These are phyloP conservation scores for Albatrellus ellisii DNA, from an alignment of 768 basidiomycete species.

Conservation along the genomic window DNA sequence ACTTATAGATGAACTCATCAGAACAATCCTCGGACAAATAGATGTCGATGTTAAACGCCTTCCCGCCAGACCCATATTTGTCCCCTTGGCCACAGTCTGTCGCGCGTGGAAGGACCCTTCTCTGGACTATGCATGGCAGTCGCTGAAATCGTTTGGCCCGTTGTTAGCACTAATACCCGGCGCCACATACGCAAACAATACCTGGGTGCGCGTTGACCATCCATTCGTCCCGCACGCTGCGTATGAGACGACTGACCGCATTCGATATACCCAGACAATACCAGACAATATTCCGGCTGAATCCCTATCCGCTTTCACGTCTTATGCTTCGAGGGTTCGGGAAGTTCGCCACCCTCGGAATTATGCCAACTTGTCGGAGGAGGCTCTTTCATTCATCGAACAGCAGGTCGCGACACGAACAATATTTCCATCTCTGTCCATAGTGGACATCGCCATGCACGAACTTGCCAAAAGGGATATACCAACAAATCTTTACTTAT, in stretches of 20 bases:
- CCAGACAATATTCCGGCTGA: slow-evolving; percentile 1
- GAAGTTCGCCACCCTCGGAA: slow-evolving; percentile 7
- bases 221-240: neutral
- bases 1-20: slow-evolving; percentile 13
- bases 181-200: slow-evolving; percentile 2
- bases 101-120: slow-evolving; percentile 14
- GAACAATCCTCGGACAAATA: slow-evolving; percentile 12
- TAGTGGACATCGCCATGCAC: slow-evolving; percentile 7
- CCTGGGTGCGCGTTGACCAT: neutral
- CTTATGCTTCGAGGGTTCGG: slow-evolving; percentile 13
- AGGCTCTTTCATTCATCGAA: neutral
- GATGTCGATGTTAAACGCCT: slow-evolving; percentile 4
- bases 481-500: slow-evolving; percentile 10
- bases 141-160: slow-evolving; percentile 12
- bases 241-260: neutral
- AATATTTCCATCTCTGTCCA: slow-evolving; percentile 9
- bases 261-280: neutral
- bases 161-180: slow-evolving; percentile 10
- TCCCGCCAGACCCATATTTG: slow-evolving; percentile 7
- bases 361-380: slow-evolving; percentile 1
- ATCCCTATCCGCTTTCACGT: slow-evolving; percentile 4
- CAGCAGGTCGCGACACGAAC: neutral
- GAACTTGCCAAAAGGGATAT: slow-evolving; percentile 5
- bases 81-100: slow-evolving; percentile 11
- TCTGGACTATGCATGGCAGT: slow-evolving; percentile 12